A percentile compares a stretch with the other conserved stretches of the same genome.
phyloP scores from a whole-genome alignment of 2,329 filamentous ascomycete genomes.

The Peltaster fructicola region DNA sequence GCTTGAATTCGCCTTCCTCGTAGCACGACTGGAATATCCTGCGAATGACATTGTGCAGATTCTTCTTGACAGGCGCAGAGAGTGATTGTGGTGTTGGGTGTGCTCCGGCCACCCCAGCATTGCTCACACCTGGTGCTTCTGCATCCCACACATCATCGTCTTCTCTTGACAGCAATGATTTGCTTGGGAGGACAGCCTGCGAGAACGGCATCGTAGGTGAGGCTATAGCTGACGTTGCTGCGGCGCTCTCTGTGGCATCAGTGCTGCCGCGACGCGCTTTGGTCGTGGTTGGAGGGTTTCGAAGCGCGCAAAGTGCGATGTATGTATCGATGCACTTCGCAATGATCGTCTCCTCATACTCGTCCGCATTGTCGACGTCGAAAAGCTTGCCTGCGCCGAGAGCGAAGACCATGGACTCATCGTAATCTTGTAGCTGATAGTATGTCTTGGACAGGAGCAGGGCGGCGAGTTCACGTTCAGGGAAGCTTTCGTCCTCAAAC shows the following conservation, averaged over 20 bases:
- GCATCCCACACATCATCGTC: slow-evolving; percentile 46
- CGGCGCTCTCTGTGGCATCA: slow-evolving; percentile 60
- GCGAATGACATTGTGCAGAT: slow-evolving; percentile 69
- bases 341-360: slow-evolving; percentile 98
- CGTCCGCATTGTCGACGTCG: slow-evolving; percentile 74
- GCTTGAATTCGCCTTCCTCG: slow-evolving; percentile 69
- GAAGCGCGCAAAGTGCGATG: slow-evolving; percentile 57
- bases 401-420: slow-evolving; percentile 97
- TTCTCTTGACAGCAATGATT: slow-evolving; percentile 79
- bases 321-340: slow-evolving; percentile 96
- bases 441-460: slow-evolving; percentile 95
- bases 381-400: slow-evolving; percentile 89
- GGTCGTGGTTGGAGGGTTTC: slow-evolving; percentile 34
- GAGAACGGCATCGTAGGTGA: slow-evolving; percentile 93
- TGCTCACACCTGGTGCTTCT: slow-evolving; percentile 36
- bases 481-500: slow-evolving; percentile 90
- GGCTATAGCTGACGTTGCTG: slow-evolving; percentile 47
- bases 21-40: slow-evolving; percentile 85
- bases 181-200: slow-evolving; percentile 79
- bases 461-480: slow-evolving; percentile 82
- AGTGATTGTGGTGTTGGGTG: slow-evolving; percentile 46
- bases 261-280: slow-evolving; percentile 36
- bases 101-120: slow-evolving; percentile 34
- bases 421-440: slow-evolving; percentile 96
- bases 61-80: slow-evolving; percentile 56